A percentile compares a stretch with the other conserved stretches of the same genome.
Conservation (phyloP, 2,329 filamentous ascomycete species). For the Magnaporthiopsis rhizophila region DNA sequence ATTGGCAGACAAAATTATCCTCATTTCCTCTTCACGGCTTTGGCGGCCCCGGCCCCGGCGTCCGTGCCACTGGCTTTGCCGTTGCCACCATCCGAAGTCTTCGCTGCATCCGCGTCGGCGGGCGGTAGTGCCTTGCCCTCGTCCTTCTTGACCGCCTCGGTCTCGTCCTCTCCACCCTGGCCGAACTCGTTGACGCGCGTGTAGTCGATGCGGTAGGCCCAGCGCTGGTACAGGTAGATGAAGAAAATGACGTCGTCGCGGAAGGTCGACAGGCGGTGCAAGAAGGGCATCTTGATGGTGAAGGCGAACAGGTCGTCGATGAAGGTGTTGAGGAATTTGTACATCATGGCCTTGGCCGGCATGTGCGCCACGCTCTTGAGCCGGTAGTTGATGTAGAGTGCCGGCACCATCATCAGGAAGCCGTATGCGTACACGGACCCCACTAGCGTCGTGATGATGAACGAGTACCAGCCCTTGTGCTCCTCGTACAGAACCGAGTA, state of each 20-base stretch:
- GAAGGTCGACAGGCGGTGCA: slow-evolving; percentile 86
- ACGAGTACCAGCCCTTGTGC: slow-evolving; percentile 98
- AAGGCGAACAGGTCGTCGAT: slow-evolving; percentile 98
- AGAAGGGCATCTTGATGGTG: slow-evolving; percentile 96
- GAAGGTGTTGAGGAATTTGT: slow-evolving; percentile 98
- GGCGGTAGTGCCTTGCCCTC: slow-evolving; percentile 15
- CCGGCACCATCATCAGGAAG: slow-evolving; percentile 98
- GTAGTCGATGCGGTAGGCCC: slow-evolving; percentile 87
- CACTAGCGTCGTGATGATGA: slow-evolving; percentile 88
- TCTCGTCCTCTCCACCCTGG: slow-evolving; percentile 90
- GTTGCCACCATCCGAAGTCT: background rate
- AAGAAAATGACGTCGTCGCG: slow-evolving; percentile 98
- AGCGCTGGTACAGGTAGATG: slow-evolving; percentile 90
- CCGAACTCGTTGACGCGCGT: slow-evolving; percentile 94
- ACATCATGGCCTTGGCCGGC: slow-evolving; percentile 92
- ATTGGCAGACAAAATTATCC: background rate
- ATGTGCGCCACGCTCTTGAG: slow-evolving; percentile 94
- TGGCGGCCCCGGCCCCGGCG: background rate
- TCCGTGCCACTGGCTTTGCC: slow-evolving; percentile 1
- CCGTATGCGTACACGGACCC: slow-evolving; percentile 96
- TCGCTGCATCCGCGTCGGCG: background rate
- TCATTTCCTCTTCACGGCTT: slow-evolving; percentile 7
- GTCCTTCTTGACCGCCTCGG: slow-evolving; percentile 30
- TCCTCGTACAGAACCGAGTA: slow-evolving; percentile 90
- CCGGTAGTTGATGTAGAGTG: slow-evolving; percentile 97